Evolutionary conservation across 805 yeast genomes (phyloP).

Genomic region (Monosporozyma siamensis): DNA sequence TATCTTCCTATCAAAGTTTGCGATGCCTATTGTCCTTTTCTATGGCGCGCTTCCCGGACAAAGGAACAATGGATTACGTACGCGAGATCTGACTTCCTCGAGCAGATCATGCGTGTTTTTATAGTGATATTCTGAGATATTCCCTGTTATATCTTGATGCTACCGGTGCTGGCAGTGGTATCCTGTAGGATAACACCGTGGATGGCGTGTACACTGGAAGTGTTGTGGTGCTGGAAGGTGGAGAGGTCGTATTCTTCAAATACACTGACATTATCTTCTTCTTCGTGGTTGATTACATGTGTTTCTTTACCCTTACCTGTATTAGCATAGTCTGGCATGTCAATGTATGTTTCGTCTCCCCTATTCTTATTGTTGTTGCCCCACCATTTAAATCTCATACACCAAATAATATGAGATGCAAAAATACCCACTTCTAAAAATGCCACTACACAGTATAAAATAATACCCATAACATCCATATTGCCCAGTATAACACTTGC

Average conservation of each 20-base stretch:
- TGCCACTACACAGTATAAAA: conserved; percentile 65
- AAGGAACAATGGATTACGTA: too few relatives aligned
- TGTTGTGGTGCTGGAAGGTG: background rate
- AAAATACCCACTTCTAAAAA: conserved; percentile 71
- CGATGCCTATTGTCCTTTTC: too few relatives aligned
- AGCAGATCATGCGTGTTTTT: too few relatives aligned
- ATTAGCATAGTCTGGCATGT: background rate
- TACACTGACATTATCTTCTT: background rate
- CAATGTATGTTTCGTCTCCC: background rate
- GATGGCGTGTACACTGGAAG: conserved; percentile 7
- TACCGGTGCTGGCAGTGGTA: background rate
- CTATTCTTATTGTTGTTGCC: conserved; percentile 2
- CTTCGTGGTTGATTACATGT: background rate
- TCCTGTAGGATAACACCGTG: conserved; percentile 6
- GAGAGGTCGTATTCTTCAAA: background rate
- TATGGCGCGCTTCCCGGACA: too few relatives aligned
- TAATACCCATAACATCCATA: conserved; percentile 70
- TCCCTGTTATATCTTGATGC: conserved; percentile 1
- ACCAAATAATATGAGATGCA: conserved; percentile 62
- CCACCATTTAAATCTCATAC: conserved; percentile 33
- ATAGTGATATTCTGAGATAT: too few relatives aligned
- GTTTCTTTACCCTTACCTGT: background rate
- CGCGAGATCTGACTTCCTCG: too few relatives aligned
- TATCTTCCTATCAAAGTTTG: too few relatives aligned
- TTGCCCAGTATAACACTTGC: conserved; percentile 50